Base-by-base conservation (phyloP, 352 stramenopile genomes). In the Phytophthora cactorum region DNA sequence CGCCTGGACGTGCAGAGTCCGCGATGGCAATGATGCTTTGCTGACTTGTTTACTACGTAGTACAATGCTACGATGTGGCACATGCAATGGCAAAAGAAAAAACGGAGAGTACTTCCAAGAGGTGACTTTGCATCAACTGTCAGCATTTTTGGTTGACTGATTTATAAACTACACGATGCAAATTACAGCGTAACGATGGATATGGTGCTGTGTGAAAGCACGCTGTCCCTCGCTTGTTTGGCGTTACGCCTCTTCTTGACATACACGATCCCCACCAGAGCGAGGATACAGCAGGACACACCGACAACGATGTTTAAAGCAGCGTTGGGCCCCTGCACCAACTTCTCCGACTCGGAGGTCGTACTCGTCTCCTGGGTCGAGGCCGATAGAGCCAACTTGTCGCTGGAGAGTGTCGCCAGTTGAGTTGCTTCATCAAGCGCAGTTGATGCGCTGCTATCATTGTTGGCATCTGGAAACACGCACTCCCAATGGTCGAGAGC, bases 401-500 rank as follows among this genome's bases (percentile, higher is more conserved):
- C 25, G 34, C 31, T 52, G 6, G 49, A 44, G n/a, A 44, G 31
- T 31, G 28, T 25, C 12, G 31, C 1, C 25, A 28, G 29, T 15
- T 55, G 47, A 2, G 54, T 25, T 10, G 46, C 25, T n/a, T 43
- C 32, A 39, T 17, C 44, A 22, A 34, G 22, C 22, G 22, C 22
- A 22, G 22, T 22, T 22, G 22, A 22, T 22, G 22, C 22, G 22
- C 22, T 22, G 22, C 22, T 61, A 12, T 17, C 27, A n/a, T 2
- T 52, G 17, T 11, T 22, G 25, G 9, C 22, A 52, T 22, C 34
- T 38, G 44, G 57, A 28, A 68, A 89, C 11, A 77, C 70, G 46
- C 80, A 89, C 27, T 69, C 62, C 70, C 75, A 88, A 9, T 63
- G 52, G 2, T 58, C 65, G 1, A 46, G 53, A 27, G 52, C 11